phyloP scores from a whole-genome alignment of 768 basidiomycete species.

The Termitomyces sp. region DNA sequence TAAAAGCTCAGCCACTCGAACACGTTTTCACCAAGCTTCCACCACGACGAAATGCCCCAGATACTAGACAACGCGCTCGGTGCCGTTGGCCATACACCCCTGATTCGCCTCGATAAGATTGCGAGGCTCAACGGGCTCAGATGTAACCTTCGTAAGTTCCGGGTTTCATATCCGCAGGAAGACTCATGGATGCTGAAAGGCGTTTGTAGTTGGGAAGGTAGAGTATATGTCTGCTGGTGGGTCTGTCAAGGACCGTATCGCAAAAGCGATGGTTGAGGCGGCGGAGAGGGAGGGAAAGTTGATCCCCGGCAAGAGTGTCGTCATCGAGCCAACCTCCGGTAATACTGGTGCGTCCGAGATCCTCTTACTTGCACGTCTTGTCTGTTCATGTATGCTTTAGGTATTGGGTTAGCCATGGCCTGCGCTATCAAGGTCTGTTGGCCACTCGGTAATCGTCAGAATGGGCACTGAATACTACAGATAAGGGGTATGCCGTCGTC shows the following conservation, averaged over 20 bases:
- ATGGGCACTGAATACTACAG: slow-evolving; percentile 68
- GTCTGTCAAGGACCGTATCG: slow-evolving; percentile 94
- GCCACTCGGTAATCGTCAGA: slow-evolving; percentile 7
- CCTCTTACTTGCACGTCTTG: background rate
- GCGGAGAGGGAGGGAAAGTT: slow-evolving; percentile 87
- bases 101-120: slow-evolving; percentile 80
- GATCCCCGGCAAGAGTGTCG: slow-evolving; percentile 80
- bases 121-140: slow-evolving; percentile 68
- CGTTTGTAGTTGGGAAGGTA: slow-evolving; percentile 73
- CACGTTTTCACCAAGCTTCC: background rate
- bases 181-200: background rate
- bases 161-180: background rate
- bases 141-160: slow-evolving; percentile 80
- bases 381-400: slow-evolving; percentile 28
- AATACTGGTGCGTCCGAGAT: slow-evolving; percentile 67
- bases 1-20: slow-evolving; percentile 5
- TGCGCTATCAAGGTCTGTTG: slow-evolving; percentile 84
- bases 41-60: slow-evolving; percentile 26
- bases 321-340: slow-evolving; percentile 94
- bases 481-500: slow-evolving; percentile 89
- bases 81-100: slow-evolving; percentile 87
- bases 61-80: slow-evolving; percentile 78
- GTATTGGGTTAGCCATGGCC: slow-evolving; percentile 90
- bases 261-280: slow-evolving; percentile 93
- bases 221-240: slow-evolving; percentile 92